Evolutionary conservation across 106 monocot species (phyloP).

Genomic region (Ottelia alismoides): DNA sequence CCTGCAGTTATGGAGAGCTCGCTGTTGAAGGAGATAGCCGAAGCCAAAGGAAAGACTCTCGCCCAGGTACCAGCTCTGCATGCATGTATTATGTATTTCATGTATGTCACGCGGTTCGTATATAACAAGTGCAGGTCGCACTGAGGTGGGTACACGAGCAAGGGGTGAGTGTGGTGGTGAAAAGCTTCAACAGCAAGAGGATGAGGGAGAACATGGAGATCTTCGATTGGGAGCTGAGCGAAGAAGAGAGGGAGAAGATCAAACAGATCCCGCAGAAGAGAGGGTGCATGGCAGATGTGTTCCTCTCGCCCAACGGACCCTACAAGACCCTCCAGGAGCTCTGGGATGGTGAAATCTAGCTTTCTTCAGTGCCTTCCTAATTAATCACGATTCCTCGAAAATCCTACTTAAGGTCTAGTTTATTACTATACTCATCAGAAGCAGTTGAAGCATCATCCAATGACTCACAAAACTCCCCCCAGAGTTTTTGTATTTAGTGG

Average conservation of each 20-base stretch:
- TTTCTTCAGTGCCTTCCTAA: too few species aligned
- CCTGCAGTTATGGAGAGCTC: not conserved
- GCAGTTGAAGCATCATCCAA: too few species aligned
- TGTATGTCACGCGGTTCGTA: too few species aligned
- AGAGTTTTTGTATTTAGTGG: too few species aligned
- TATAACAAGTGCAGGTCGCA: not conserved
- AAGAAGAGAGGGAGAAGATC: not conserved
- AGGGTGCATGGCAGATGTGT: conserved; percentile 3
- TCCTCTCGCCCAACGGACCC: conserved; percentile 7
- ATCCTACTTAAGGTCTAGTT: too few species aligned
- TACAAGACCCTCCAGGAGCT: conserved; percentile 17
- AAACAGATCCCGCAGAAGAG: not conserved
- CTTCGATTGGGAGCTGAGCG: conserved; percentile 2
- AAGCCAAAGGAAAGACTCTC: conserved; percentile 1
- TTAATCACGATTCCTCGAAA: too few species aligned
- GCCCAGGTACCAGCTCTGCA: too few species aligned
- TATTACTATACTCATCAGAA: not conserved
- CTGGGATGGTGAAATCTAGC: conserved; percentile 29
- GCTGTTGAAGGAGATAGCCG: conserved; percentile 8
- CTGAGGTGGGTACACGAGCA: conserved; percentile 6
- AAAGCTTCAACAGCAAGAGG: conserved; percentile 2
- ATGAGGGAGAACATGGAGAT: conserved; percentile 3
- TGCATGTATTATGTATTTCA: too few species aligned
- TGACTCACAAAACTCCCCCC: too few species aligned
- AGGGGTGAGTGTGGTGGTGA: conserved; percentile 2